Evolutionary conservation across 2,329 filamentous ascomycete genomes (phyloP), one percentile per base, ranked within the genome.

Genomic region (Diaporthe citrichinensis): DNA sequence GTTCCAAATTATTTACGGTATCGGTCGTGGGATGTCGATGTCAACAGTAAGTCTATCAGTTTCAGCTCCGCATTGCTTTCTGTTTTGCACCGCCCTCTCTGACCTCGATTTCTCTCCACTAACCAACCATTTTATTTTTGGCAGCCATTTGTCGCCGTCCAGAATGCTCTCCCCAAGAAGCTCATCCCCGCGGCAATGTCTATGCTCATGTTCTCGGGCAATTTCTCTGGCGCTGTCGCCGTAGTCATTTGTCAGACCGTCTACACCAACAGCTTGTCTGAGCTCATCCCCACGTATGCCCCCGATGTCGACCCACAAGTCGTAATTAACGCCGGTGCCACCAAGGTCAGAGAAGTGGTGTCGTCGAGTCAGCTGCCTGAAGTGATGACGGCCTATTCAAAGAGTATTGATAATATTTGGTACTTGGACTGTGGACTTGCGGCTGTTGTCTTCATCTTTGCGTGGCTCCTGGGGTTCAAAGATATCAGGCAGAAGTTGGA

Each of bases 121-220:
- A 31, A 55, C 28, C 53, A 55, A 55, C 0, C 12, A 1, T 17
- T 55, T 15, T 31, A 5, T 31, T 55, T 8, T 31, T 5, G 14
- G 15, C 25, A 55, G 53, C 53, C 53, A 55, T 55, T 55, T 12
- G 53, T 55, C 14, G 53, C 53, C 7, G 53, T 55, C 12, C 53
- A 55, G 53, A 55, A 55, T 20, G n/a, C 53, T 8, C 53, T 55
- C 31, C 23, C 53, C 25, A 55, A 55, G 15, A 55, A 31, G 53
- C 53, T 55, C 25, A 55, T 55, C 23, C 53, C 53, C 25, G 15
- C 53, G 6, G 53, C 53, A 31, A 55, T 55, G 53, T 55, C 53
- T 15, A 55, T 55, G 53, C 53, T 55, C 25, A 55, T 55, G 53
- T 55, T 55, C 53, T 28, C 53, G 28, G 53, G 53, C 53, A 55